Percentiles rank a stretch among this genome's conserved stretches.
Conservation (phyloP, 1,139 yeast genomes). For the Pichia sp. region DNA sequence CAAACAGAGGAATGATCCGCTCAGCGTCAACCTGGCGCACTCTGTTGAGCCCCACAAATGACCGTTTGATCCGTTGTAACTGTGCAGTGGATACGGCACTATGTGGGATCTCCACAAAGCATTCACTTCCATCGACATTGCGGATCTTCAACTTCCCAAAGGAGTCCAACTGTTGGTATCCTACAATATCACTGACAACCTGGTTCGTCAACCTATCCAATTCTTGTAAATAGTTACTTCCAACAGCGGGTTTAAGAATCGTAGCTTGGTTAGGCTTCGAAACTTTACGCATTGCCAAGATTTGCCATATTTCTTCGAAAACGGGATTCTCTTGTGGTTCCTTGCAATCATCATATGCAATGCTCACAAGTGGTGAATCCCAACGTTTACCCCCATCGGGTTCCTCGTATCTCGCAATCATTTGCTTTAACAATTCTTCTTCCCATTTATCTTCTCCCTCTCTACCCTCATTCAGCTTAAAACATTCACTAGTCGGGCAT, state of each 20-base stretch:
- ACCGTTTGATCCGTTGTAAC: slow-evolving; percentile 75
- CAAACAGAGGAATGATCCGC: slow-evolving; percentile 64
- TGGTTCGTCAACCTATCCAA: slow-evolving; percentile 67
- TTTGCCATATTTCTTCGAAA: slow-evolving; percentile 65
- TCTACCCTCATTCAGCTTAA: slow-evolving; percentile 55
- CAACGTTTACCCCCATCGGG: slow-evolving; percentile 83
- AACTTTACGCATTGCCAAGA: slow-evolving; percentile 54
- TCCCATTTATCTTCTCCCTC: slow-evolving; percentile 49
- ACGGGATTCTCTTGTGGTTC: slow-evolving; percentile 57
- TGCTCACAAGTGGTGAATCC: slow-evolving; percentile 86
- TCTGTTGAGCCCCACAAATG: slow-evolving; percentile 71
- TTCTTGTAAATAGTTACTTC: slow-evolving; percentile 69
- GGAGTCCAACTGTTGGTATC: slow-evolving; percentile 42
- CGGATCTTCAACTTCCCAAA: slow-evolving; percentile 38
- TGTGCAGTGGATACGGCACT: slow-evolving; percentile 55
- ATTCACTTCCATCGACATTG: slow-evolving; percentile 21
- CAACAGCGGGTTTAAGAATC: slow-evolving; percentile 61
- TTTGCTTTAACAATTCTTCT: slow-evolving; percentile 53
- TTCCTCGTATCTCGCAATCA: slow-evolving; percentile 86
- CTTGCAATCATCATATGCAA: slow-evolving; percentile 54
- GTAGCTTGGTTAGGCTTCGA: slow-evolving; percentile 77
- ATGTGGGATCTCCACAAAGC: slow-evolving; percentile 37
- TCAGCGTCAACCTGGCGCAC: slow-evolving; percentile 64
- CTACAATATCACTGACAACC: slow-evolving; percentile 51
- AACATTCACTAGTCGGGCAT: slow-evolving; percentile 70